Conservation (phyloP, 345 rosid genomes). For the Bretschneidera sinensis region DNA sequence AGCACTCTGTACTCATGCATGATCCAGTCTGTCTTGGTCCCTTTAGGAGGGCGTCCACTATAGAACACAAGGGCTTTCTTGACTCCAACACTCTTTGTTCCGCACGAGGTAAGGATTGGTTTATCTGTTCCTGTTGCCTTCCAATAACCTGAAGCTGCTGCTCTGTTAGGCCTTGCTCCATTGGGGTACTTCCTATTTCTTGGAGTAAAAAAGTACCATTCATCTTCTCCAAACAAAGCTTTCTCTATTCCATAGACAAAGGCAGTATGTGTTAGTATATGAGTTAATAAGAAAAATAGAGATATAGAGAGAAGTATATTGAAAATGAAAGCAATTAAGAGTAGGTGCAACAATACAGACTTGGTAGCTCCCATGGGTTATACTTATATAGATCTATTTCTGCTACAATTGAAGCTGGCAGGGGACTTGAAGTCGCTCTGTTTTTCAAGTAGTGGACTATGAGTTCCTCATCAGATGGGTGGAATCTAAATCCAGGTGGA, state of each 20-base stretch:
- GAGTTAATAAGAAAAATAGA: no score
- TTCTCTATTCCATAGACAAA: constrained; percentile 46
- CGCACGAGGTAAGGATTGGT: constrained; percentile 42
- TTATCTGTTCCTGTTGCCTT: constrained; percentile 77
- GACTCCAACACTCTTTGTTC: constrained; percentile 57
- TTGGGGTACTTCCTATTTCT: constrained; percentile 74
- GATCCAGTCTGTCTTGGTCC: constrained; percentile 82
- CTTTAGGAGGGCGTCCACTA: constrained; percentile 79
- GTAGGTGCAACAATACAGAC: constrained; percentile 11
- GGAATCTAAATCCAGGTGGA: constrained; percentile 50
- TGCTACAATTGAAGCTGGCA: constrained; percentile 45
- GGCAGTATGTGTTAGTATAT: no score
- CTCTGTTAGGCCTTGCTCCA: constrained; percentile 72
- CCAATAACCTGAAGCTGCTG: constrained; percentile 74
- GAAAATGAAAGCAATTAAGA: no score
- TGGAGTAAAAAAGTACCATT: constrained; percentile 73
- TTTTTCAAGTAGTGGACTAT: constrained; percentile 38
- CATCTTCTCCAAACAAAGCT: constrained; percentile 72
- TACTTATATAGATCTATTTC: constrained; percentile 45
- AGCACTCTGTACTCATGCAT: constrained; percentile 90
- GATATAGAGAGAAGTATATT: neutral
- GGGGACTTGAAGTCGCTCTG: constrained; percentile 33
- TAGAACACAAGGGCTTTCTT: constrained; percentile 92
- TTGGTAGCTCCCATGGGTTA: constrained; percentile 53
- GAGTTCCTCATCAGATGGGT: constrained; percentile 50